Percentiles rank a stretch among this genome's conserved stretches.
These are phyloP conservation scores for Alternaria triticimaculans DNA, from an alignment of 2,329 filamentous ascomycete genomes.

Conservation along the genomic window DNA sequence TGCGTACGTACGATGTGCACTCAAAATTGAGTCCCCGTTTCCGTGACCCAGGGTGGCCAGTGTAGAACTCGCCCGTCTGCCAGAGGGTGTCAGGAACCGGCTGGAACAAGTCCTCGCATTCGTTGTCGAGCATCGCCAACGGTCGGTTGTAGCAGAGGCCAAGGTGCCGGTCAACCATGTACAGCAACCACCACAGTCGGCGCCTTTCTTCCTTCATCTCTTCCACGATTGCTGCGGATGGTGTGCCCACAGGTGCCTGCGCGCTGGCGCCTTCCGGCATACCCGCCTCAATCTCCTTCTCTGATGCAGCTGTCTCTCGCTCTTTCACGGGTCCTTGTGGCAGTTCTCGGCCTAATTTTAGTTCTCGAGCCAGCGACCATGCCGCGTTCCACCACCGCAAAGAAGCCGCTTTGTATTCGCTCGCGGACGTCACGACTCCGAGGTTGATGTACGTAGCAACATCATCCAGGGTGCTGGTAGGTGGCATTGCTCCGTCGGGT, in stretches of 20 bases:
- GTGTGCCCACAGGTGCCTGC: constrained; percentile 35
- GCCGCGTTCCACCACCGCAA: constrained; percentile 94
- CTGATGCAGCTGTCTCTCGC: constrained; percentile 37
- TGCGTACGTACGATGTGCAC: constrained; percentile 67
- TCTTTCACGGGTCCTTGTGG: constrained; percentile 62
- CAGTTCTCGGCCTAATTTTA: constrained; percentile 86
- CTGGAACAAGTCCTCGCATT: constrained; percentile 81
- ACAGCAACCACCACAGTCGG: constrained; percentile 91
- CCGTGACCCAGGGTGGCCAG: constrained; percentile 50
- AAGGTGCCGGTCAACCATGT: constrained; percentile 82
- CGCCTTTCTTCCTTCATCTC: constrained; percentile 79
- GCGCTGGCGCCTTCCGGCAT: constrained; percentile 36
- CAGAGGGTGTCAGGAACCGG: constrained; percentile 86
- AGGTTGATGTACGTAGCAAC: constrained; percentile 90
- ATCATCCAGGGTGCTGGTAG: constrained; percentile 78
- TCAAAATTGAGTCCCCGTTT: constrained; percentile 75
- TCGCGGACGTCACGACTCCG: constrained; percentile 88
- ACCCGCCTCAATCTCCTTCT: constrained; percentile 49
- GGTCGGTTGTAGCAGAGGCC: constrained; percentile 91
- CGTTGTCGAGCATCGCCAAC: constrained; percentile 78
- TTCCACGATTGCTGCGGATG: constrained; percentile 45
- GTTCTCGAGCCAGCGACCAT: constrained; percentile 85
- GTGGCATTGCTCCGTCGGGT: constrained; percentile 55
- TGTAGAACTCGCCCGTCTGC: constrained; percentile 81
- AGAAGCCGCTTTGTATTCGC: constrained; percentile 82